Conservation (phyloP, 2,329 filamentous ascomycete species). For the Ophiostoma sp. region DNA sequence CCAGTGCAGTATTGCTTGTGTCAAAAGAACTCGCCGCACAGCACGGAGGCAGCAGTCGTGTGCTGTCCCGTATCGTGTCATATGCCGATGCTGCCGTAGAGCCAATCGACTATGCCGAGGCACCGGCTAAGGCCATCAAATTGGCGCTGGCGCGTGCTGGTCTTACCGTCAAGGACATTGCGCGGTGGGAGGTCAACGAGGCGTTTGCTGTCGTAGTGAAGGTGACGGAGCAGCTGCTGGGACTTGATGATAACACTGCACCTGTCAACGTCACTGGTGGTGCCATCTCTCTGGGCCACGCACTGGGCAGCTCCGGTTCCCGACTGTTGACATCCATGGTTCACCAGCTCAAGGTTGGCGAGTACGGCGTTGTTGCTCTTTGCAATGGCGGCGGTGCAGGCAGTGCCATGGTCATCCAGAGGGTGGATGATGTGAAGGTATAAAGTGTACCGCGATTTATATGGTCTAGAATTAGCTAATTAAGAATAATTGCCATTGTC, state of each 20-base stretch:
- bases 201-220: background rate
- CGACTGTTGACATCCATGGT: background rate
- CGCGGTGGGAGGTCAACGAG: background rate
- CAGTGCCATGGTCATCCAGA: conserved; percentile 3
- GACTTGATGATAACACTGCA: background rate
- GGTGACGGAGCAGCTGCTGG: background rate
- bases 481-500: too few species aligned
- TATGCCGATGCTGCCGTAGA: background rate
- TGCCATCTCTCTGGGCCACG: background rate
- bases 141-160: background rate
- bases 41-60: background rate
- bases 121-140: background rate
- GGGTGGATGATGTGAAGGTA: background rate
- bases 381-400: background rate
- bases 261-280: background rate
- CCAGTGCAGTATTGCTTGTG: background rate
- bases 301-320: background rate
- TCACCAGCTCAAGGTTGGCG: background rate
- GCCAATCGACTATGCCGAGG: background rate
- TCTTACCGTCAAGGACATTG: background rate
- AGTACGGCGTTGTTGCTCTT: background rate
- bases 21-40: background rate
- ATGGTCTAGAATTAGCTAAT: too few species aligned
- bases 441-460: too few species aligned
- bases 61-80: background rate